These are phyloP conservation scores for Rhizopus arrhizus DNA, from an alignment of 371 early-diverging fungal species.

Conservation along the genomic window DNA sequence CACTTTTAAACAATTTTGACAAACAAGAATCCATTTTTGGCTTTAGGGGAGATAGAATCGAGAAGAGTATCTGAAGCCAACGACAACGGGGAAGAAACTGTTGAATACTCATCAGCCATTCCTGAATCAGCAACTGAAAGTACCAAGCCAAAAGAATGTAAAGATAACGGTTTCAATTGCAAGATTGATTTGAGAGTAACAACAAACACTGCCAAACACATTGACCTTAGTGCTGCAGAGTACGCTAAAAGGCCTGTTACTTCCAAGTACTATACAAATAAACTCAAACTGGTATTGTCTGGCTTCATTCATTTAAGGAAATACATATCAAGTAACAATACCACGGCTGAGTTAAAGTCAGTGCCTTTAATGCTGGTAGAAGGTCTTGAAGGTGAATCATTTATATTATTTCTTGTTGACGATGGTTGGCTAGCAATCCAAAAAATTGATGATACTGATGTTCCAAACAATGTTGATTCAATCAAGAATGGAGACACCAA, in stretches of 20 bases:
- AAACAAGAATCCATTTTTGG: constrained; percentile 3
- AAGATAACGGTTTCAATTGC: constrained; percentile 6
- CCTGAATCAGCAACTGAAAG: too few species aligned
- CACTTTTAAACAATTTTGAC: constrained; percentile 1
- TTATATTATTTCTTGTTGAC: background rate
- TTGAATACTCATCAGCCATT: too few species aligned
- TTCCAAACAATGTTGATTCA: background rate
- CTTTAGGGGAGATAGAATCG: background rate
- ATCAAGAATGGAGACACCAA: background rate
- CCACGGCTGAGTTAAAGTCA: background rate
- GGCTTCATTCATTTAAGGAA: background rate
- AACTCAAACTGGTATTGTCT: constrained; percentile 5
- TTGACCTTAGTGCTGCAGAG: constrained; percentile 11
- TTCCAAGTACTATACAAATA: constrained; percentile 12
- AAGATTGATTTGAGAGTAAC: constrained; percentile 12
- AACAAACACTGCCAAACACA: constrained; percentile 3
- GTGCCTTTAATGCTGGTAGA: constrained; percentile 1
- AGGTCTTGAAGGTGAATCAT: background rate
- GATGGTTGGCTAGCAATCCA: background rate
- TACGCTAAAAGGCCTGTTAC: constrained; percentile 7
- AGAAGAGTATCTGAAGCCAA: too few species aligned
- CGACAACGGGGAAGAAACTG: too few species aligned
- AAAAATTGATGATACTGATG: background rate
- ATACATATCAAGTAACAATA: background rate
- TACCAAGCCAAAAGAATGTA: constrained; percentile 6